phyloP scores from a whole-genome alignment of 2,329 filamentous ascomycete genomes.

The Sphaerulina musiva region DNA sequence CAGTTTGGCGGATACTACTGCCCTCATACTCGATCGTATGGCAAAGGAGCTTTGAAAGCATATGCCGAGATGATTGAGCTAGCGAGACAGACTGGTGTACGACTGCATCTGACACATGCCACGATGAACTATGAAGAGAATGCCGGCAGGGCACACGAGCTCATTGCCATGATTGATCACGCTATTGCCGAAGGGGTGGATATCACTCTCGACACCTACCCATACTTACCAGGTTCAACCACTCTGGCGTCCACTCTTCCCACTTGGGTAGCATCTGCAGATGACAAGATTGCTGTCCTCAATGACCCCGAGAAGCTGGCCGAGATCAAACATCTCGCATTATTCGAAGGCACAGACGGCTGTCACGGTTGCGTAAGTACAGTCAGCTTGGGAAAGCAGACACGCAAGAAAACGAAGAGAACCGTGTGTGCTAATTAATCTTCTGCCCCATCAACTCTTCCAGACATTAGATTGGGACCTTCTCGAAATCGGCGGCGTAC shows the following conservation, averaged over 20 bases:
- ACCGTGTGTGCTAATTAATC: no score
- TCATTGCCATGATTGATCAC: conserved; percentile 26
- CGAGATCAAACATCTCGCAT: conserved; percentile 23
- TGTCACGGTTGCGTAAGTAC: conserved; percentile 20
- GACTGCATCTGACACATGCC: conserved; percentile 28
- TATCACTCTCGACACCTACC: conserved; percentile 28
- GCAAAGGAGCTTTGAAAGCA: conserved; percentile 26
- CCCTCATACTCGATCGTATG: conserved; percentile 27
- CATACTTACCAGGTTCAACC: conserved; percentile 27
- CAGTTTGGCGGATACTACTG: conserved; percentile 27
- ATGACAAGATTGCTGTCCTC: conserved; percentile 22
- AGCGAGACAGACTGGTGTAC: conserved; percentile 25
- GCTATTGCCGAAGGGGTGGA: conserved; percentile 23
- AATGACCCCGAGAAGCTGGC: conserved; percentile 17
- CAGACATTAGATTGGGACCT: conserved; percentile 25
- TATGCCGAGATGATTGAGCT: conserved; percentile 28
- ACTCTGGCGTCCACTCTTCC: conserved; percentile 25
- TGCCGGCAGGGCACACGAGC: conserved; percentile 24
- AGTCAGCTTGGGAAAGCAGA: no score
- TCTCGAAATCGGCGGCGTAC: conserved; percentile 28
- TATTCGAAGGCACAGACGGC: conserved; percentile 26
- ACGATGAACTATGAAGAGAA: conserved; percentile 30
- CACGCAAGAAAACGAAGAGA: no score
- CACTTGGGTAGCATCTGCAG: conserved; percentile 22
- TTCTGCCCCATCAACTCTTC: no score